Conservation (phyloP, 768 basidiomycete species). For the Postia placenta region DNA sequence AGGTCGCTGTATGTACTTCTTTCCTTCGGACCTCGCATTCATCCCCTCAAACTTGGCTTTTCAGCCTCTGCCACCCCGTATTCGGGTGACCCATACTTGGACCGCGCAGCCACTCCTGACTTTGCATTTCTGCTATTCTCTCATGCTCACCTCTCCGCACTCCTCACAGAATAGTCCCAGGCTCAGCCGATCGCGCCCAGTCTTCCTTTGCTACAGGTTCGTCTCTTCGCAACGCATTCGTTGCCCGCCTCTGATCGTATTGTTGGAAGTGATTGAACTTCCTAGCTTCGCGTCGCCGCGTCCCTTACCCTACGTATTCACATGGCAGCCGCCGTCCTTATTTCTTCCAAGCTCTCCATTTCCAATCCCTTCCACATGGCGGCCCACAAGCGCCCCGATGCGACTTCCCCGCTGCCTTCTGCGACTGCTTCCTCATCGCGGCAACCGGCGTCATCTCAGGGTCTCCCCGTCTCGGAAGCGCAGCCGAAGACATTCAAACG, state of each 20-base stretch:
- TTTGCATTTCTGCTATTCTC: too few species aligned
- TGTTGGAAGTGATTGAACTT: too few species aligned
- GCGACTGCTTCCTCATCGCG: slow-evolving; percentile 26
- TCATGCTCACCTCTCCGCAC: too few species aligned
- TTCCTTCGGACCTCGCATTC: too few species aligned
- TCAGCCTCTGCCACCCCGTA: too few species aligned
- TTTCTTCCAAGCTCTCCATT: slow-evolving; percentile 31
- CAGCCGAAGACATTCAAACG: slow-evolving; percentile 55
- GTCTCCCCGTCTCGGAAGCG: slow-evolving; percentile 30
- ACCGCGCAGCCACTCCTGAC: too few species aligned
- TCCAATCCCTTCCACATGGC: slow-evolving; percentile 42
- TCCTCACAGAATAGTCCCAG: not conserved
- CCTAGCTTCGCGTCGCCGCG: slow-evolving; percentile 4
- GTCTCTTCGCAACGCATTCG: too few species aligned
- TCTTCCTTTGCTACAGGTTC: too few species aligned
- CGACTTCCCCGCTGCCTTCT: slow-evolving; percentile 26
- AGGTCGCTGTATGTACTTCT: too few species aligned
- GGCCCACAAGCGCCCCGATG: slow-evolving; percentile 24
- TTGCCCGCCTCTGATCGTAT: too few species aligned
- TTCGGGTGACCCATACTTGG: too few species aligned
- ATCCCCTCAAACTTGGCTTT: too few species aligned
- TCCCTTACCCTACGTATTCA: slow-evolving; percentile 8
- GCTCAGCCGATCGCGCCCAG: not conserved
- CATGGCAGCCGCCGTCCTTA: slow-evolving; percentile 42
- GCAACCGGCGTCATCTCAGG: slow-evolving; percentile 24